Percentiles rank a stretch among this genome's conserved stretches.
phyloP scores from a whole-genome alignment of 179 eudicot species.

The Gypsophila paniculata region DNA sequence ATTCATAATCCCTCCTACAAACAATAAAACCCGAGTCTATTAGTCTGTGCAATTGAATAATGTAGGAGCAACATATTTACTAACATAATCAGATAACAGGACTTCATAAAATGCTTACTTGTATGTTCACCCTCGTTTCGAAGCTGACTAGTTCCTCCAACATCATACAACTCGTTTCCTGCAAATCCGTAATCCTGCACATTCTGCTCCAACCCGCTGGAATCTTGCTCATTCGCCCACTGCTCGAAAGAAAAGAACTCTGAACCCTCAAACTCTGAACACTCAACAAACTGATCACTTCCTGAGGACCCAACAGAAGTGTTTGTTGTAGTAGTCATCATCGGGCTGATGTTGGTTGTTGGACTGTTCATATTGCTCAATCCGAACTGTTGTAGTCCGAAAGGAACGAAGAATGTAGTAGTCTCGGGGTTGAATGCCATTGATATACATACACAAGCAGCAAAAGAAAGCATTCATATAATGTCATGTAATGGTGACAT shows the following conservation, averaged over 20 bases:
- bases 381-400: neutral
- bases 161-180: conserved; percentile 11
- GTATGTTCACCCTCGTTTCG: conserved; percentile 27
- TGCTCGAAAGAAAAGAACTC: conserved; percentile 33
- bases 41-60: conserved; percentile 4
- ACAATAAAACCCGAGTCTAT: neutral
- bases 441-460: conserved; percentile 3
- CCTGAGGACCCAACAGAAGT: conserved; percentile 37
- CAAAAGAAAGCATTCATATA: conserved; percentile 21
- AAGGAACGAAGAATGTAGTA: conserved; percentile 13
- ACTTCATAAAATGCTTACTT: conserved; percentile 24
- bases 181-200: conserved; percentile 23
- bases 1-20: conserved; percentile 22
- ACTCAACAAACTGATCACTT: conserved; percentile 35
- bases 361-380: conserved; percentile 9
- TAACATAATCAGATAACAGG: neutral
- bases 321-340: conserved; percentile 18
- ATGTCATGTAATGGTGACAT: neutral
- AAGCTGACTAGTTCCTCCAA: conserved; percentile 23
- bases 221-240: conserved; percentile 26
- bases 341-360: conserved; percentile 13
- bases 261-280: conserved; percentile 32
- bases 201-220: conserved; percentile 16
- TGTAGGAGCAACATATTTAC: neutral
- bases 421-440: conserved; percentile 13